A percentile compares a stretch with the other conserved stretches of the same genome.
phyloP scores from a whole-genome alignment of 2,329 filamentous ascomycete genomes.

The Microsporum ferrugineum region DNA sequence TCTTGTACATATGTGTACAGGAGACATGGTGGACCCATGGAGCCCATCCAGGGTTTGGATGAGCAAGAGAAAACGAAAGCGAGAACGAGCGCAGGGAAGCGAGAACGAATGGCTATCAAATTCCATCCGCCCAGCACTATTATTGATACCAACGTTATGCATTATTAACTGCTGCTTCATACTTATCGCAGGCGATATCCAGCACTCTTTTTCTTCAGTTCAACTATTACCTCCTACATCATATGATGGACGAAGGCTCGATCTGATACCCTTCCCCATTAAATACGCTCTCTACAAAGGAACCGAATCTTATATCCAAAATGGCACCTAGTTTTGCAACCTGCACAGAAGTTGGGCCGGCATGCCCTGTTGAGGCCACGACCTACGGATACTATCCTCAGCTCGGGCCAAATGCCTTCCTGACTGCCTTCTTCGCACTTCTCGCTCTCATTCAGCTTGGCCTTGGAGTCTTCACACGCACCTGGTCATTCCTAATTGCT shows the following conservation, averaged over 20 bases:
- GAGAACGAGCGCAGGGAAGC: conserved; percentile 8
- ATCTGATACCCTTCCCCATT: background rate
- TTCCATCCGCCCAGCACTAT: background rate
- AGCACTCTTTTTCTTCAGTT: conserved; percentile 3
- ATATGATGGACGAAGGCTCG: background rate
- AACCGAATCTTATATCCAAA: background rate
- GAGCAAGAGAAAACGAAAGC: conserved; percentile 15
- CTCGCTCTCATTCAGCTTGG: conserved; percentile 39
- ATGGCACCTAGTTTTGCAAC: conserved; percentile 7
- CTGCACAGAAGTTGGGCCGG: conserved; percentile 9
- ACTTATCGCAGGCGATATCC: background rate
- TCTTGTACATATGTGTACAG: background rate
- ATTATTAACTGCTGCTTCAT: background rate
- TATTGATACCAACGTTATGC: background rate
- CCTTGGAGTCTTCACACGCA: conserved; percentile 41
- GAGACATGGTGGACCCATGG: conserved; percentile 1
- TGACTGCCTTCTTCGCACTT: conserved; percentile 41
- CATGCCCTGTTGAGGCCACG: conserved; percentile 38
- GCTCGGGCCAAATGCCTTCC: conserved; percentile 42
- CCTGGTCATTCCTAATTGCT: conserved; percentile 46
- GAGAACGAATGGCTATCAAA: background rate
- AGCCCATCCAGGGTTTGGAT: background rate
- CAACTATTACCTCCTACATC: background rate
- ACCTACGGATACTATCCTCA: conserved; percentile 45
- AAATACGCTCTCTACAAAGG: background rate